Percentiles rank a stretch among this genome's conserved stretches.
These are phyloP conservation scores for Urochloa ruziziensis DNA, from an alignment of 176 grass and related monocot genomes.

Conservation along the genomic window DNA sequence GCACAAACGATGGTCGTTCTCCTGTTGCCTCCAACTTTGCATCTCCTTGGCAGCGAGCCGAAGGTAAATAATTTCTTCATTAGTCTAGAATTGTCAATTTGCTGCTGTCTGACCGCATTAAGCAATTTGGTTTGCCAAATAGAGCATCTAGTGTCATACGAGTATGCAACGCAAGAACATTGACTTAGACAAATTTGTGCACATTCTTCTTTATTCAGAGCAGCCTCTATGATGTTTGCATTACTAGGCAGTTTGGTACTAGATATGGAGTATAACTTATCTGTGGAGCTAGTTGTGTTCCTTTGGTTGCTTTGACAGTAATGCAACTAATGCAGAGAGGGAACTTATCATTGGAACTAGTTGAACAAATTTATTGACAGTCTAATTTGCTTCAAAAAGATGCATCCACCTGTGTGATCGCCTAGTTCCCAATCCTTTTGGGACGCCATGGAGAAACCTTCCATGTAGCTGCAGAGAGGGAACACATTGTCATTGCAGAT, in stretches of 20 bases:
- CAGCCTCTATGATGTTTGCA: neutral
- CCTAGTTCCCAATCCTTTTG: neutral
- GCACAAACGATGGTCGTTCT: too few relatives aligned
- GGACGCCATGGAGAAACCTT: conserved; percentile 20
- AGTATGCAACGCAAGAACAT: conserved; percentile 22
- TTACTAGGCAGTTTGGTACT: too few relatives aligned
- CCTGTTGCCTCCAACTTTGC: neutral
- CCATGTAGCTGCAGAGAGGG: conserved; percentile 29
- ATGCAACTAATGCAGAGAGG: too few relatives aligned
- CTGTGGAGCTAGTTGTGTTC: too few relatives aligned
- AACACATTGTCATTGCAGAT: conserved; percentile 11
- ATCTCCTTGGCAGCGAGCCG: conserved; percentile 19
- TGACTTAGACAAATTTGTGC: neutral
- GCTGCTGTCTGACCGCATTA: conserved; percentile 14
- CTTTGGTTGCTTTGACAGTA: too few relatives aligned
- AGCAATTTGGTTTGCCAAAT: conserved; percentile 9
- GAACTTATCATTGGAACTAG: too few relatives aligned
- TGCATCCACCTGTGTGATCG: conserved; percentile 3
- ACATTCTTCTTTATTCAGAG: neutral
- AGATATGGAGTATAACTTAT: too few relatives aligned
- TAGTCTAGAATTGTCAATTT: neutral
- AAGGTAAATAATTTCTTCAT: neutral
- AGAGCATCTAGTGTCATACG: neutral
- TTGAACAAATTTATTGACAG: too few relatives aligned
- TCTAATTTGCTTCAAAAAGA: too few relatives aligned